Evolutionary conservation across 345 rosid species (phyloP), one percentile per base, ranked within the genome.

Genomic region (Populus simonii): DNA sequence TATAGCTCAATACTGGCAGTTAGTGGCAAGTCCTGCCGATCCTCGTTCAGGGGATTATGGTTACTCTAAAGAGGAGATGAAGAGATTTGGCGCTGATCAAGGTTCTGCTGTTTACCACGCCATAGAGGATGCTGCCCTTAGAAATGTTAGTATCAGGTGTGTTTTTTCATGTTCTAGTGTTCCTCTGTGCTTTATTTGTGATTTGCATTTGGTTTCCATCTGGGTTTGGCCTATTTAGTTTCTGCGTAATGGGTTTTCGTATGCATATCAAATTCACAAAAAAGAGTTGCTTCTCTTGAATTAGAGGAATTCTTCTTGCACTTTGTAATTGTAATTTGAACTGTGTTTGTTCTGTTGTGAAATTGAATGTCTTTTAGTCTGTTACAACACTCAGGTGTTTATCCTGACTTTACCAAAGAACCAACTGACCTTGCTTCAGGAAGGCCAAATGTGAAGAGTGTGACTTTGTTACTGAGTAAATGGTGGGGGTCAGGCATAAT

Each of bases 401-500:
- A 87, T 79, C 97, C 98, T 39, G 90, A 91, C 66, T 91, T 76
- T 43, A 85, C 92, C 10, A 82, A 88, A 78, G 97, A 94, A 74
- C 90, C 96, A 25, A 80, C 89, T 36, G 81, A 85, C 59, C 88
- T 94, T 73, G 97, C 94, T 81, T 82, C 79, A 13, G 89, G 97
- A 73, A 91, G 92, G 84, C 77, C 89, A 68, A 94, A 94, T 41
- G 96, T 92, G 76, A 74, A 92, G 78, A 87, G 85, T 80, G 83
- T 77, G 29, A 92, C 97, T 79, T 68, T 90, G 47, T 77, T 91
- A 76, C 86, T 94, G 57, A 81, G 84, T 33, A 77, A 91, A 74
- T 91, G 94, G 94, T 94, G 93, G 92, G 94, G 98, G 0, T 92
- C 96, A 13, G 98, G 97, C 29, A 81, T 94, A 15, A 91, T 92